Percentiles rank a stretch among this genome's conserved stretches.
Conservation (phyloP, 2,329 filamentous ascomycete species). For the Alternaria atra region DNA sequence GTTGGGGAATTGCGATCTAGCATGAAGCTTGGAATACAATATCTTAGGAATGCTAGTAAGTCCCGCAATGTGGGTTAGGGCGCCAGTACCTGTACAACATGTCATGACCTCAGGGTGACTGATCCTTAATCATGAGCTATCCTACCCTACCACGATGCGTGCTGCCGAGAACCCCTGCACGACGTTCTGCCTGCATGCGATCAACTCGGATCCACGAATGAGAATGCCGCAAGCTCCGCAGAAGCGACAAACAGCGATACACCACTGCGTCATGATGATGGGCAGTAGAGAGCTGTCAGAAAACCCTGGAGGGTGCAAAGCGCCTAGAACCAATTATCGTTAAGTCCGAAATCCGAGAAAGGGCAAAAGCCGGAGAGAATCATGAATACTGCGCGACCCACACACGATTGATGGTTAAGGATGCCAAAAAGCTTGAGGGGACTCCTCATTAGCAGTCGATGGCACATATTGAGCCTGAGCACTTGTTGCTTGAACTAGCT, state of each 20-base stretch:
- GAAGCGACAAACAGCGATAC: conserved; percentile 2
- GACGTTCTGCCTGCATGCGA: not conserved
- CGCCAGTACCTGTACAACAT: conserved; percentile 10
- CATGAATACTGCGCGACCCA: not conserved
- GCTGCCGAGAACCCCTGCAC: conserved; percentile 14
- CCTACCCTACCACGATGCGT: not conserved
- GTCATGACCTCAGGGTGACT: conserved; percentile 21
- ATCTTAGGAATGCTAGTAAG: not conserved
- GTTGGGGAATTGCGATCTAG: not conserved
- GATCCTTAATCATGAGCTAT: conserved; percentile 12
- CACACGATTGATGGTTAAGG: conserved; percentile 5
- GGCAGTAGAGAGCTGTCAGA: not conserved
- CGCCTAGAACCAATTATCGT: not conserved
- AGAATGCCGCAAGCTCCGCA: conserved; percentile 1
- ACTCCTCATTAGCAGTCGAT: not conserved
- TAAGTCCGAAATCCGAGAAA: not conserved
- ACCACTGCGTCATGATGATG: conserved; percentile 29
- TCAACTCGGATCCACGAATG: conserved; percentile 8
- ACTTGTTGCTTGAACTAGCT: not conserved
- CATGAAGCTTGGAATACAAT: not conserved
- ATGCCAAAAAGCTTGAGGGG: not conserved
- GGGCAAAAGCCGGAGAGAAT: conserved; percentile 6
- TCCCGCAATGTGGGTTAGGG: not conserved
- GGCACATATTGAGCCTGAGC: not conserved
- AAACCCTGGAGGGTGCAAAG: not conserved